Evolutionary conservation across 305 asterid genomes (phyloP), one percentile per base, ranked within the genome.

Genomic region (Solanum hybrid): DNA sequence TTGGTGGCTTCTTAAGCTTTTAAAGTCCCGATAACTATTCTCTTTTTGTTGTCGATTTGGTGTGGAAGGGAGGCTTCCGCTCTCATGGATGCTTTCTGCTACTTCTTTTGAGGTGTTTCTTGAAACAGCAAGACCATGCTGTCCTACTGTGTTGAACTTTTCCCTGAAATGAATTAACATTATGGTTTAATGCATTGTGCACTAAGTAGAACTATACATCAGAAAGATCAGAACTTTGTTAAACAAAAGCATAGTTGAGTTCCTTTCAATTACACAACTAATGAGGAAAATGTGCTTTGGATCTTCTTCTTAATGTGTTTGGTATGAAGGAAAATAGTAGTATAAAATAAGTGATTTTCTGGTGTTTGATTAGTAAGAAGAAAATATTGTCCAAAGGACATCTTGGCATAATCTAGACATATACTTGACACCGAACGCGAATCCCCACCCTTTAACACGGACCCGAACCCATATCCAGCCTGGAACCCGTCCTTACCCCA

Each of bases 81-180:
- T 51, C 37, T 51, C 87, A 51, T 19, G 32, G 19, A 2, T 10
- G 7, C 32, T 31, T 85, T 85, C 31, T 56, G 75, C 88, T 13
- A 19, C 76, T 84, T 51, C 87, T 34, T 34, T 85, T 51, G 87
- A 51, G 32, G 73, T 31, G 69, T 90, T 78, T 87, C 78, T 90
- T 4, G 88, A 77, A n/a, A 85, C 92, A 66, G 87, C 69, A 19
- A 89, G 66, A 88, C 73, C 88, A 60, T 86, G 89, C 35, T 77
- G 90, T 78, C 87, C 89, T 64, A 89, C 89, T 35, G 91, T 35
- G 38, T 90, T 90, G 77, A 89, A 91, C 91, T 87, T 90, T 88
- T 93, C 94, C 94, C 99, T 97, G 92, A 35, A 89, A 84, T 81
- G 26, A 36, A n/a, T 78, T 19, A 34, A 27, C 35, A 76, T 34